Evolutionary conservation across 768 basidiomycete species (phyloP).

Genomic region (Phanerochaete sordida): DNA sequence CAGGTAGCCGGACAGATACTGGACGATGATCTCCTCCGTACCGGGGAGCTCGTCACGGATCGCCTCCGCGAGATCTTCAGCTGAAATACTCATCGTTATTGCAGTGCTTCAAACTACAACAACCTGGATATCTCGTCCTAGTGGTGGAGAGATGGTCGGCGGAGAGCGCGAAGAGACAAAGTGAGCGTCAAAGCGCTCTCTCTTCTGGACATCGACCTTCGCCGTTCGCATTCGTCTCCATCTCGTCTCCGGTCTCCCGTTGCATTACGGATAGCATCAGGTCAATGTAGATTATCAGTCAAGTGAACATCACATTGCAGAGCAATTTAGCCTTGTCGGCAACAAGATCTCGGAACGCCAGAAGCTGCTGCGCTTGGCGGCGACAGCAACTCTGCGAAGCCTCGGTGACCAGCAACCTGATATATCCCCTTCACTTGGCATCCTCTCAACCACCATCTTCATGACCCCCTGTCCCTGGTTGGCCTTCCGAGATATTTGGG

Average conservation of each 20-base stretch:
- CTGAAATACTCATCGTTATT: slow-evolving; percentile 8
- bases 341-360: neutral
- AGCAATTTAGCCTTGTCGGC: neutral
- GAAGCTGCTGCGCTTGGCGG: neutral
- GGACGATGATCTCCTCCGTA: slow-evolving; percentile 81
- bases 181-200: neutral
- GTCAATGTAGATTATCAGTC: neutral
- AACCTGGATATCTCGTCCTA: neutral
- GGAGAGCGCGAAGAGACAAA: neutral
- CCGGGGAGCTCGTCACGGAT: slow-evolving; percentile 68
- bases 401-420: neutral
- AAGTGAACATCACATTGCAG: neutral
- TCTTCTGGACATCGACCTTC: neutral
- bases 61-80: slow-evolving; percentile 69
- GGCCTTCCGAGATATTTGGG: neutral
- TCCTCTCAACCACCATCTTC: neutral
- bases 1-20: slow-evolving; percentile 85
- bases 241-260: neutral
- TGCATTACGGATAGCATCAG: neutral
- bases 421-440: neutral
- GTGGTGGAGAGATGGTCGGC: neutral
- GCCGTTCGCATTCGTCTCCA: neutral
- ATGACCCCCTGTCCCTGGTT: neutral
- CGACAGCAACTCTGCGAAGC: neutral
- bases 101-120: neutral